Percentiles rank a stretch among this genome's conserved stretches.
These are phyloP conservation scores for Amesomyces nigricolor DNA, from an alignment of 2,329 filamentous ascomycete species.

Conservation along the genomic window DNA sequence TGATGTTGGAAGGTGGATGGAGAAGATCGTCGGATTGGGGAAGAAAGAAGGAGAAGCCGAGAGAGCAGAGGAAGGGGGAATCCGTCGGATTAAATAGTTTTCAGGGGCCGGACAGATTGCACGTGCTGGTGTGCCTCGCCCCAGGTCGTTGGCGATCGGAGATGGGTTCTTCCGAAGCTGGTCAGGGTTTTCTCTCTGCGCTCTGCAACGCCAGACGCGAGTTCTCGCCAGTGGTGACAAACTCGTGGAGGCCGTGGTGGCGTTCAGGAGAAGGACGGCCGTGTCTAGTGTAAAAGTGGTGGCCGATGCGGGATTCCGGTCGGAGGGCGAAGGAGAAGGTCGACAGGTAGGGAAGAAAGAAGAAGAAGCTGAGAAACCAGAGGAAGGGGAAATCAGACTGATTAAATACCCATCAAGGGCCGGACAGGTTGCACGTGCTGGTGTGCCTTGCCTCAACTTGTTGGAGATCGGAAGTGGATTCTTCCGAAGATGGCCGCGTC, in stretches of 20 bases:
- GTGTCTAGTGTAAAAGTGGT: not conserved
- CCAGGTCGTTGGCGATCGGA: constrained; percentile 4
- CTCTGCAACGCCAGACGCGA: too few species aligned
- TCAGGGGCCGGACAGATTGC: not conserved
- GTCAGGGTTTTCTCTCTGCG: not conserved
- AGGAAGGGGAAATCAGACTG: not conserved
- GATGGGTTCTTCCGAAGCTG: constrained; percentile 7
- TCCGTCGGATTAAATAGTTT: not conserved
- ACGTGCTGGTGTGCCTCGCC: not conserved
- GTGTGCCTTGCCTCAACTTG: not conserved
- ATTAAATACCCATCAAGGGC: constrained; percentile 4
- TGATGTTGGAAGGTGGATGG: not conserved
- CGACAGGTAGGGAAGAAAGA: not conserved
- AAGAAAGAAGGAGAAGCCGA: constrained; percentile 1
- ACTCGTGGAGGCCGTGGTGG: not conserved
- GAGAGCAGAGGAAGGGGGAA: not conserved
- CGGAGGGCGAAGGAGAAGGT: not conserved
- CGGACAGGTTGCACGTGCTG: not conserved
- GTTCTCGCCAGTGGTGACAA: not conserved
- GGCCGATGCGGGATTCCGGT: not conserved
- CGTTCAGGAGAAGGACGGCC: not conserved
- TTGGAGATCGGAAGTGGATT: constrained; percentile 7
- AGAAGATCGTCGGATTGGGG: not conserved
- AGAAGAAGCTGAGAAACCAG: not conserved
- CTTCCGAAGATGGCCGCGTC: constrained; percentile 3